A percentile compares a stretch with the other conserved stretches of the same genome.
phyloP scores from a whole-genome alignment of 495 filamentous ascomycete species.

The Filosporella fistucella region DNA sequence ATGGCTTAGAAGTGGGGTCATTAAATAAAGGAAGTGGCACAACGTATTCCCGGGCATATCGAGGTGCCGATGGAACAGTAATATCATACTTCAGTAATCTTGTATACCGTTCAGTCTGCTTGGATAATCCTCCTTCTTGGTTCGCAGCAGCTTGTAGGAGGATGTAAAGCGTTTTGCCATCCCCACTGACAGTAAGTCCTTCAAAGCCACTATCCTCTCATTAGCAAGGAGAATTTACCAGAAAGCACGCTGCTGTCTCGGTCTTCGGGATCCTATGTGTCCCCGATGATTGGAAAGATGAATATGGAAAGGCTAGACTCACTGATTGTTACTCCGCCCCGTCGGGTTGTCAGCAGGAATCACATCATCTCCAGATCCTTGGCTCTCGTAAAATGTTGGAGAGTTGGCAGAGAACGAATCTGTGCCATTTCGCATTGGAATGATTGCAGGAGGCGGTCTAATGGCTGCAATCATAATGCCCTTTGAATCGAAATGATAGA shows the following conservation, averaged over 20 bases:
- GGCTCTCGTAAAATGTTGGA: conserved; percentile 20
- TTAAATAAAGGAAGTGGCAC: conserved; percentile 60
- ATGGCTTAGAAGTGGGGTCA: conserved; percentile 30
- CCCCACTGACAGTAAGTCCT: conserved; percentile 58
- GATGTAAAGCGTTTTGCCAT: conserved; percentile 62
- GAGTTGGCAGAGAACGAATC: conserved; percentile 21
- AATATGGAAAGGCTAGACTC: too few species aligned
- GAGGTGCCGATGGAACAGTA: conserved; percentile 22
- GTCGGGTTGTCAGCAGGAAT: conserved; percentile 49
- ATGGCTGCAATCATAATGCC: conserved; percentile 65
- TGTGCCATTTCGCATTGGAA: conserved; percentile 62
- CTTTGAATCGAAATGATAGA: conserved; percentile 55
- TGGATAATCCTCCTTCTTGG: conserved; percentile 43
- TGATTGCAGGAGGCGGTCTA: conserved; percentile 59
- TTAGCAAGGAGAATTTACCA: too few species aligned
- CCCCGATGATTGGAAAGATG: too few species aligned
- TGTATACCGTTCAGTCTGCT: conserved; percentile 41
- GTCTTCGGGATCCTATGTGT: too few species aligned
- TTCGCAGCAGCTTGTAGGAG: conserved; percentile 47
- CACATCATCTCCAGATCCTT: conserved; percentile 25
- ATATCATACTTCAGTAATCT: conserved; percentile 60
- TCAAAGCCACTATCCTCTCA: too few species aligned
- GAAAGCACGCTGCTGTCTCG: too few species aligned
- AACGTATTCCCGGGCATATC: conserved; percentile 59
- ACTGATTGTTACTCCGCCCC: conserved; percentile 74